phyloP scores from a whole-genome alignment of 495 filamentous ascomycete species.

The Talaromyces trachyspermus region DNA sequence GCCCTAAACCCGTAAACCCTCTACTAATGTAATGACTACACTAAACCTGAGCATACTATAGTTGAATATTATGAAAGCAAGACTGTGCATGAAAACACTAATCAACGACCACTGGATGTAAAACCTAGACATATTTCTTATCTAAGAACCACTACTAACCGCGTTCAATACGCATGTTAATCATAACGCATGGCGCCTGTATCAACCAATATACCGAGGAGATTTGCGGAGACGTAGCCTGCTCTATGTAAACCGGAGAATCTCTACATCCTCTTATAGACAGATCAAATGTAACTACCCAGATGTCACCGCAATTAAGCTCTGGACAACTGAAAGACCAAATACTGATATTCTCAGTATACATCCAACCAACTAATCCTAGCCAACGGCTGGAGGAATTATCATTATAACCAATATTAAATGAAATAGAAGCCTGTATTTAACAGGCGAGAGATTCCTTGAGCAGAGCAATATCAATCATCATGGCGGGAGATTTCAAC shows the following conservation, averaged over 20 bases:
- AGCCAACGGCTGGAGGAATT: not conserved
- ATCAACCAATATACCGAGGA: slow-evolving; percentile 11
- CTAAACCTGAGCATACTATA: slow-evolving; percentile 20
- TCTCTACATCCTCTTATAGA: slow-evolving; percentile 19
- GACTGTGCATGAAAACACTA: slow-evolving; percentile 21
- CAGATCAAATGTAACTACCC: slow-evolving; percentile 20
- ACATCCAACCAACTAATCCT: slow-evolving; percentile 10
- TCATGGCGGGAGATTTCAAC: slow-evolving; percentile 19
- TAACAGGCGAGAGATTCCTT: not conserved
- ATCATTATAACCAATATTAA: slow-evolving; percentile 8
- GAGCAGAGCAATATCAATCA: slow-evolving; percentile 9
- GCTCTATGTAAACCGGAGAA: slow-evolving; percentile 17
- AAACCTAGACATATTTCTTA: slow-evolving; percentile 19
- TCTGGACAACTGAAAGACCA: slow-evolving; percentile 20
- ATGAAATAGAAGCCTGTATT: slow-evolving; percentile 16
- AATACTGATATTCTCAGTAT: slow-evolving; percentile 18
- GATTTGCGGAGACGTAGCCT: slow-evolving; percentile 16
- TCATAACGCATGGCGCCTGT: slow-evolving; percentile 22
- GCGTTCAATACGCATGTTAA: slow-evolving; percentile 20
- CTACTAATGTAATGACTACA: slow-evolving; percentile 12
- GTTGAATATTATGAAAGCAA: slow-evolving; percentile 24
- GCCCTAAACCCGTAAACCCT: slow-evolving; percentile 9
- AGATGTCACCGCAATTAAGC: slow-evolving; percentile 17
- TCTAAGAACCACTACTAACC: slow-evolving; percentile 20
- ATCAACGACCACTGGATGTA: slow-evolving; percentile 22